Evolutionary conservation across 495 filamentous ascomycete species (phyloP), one percentile per base, ranked within the genome.

Genomic region (Lasiosphaeria hispida): DNA sequence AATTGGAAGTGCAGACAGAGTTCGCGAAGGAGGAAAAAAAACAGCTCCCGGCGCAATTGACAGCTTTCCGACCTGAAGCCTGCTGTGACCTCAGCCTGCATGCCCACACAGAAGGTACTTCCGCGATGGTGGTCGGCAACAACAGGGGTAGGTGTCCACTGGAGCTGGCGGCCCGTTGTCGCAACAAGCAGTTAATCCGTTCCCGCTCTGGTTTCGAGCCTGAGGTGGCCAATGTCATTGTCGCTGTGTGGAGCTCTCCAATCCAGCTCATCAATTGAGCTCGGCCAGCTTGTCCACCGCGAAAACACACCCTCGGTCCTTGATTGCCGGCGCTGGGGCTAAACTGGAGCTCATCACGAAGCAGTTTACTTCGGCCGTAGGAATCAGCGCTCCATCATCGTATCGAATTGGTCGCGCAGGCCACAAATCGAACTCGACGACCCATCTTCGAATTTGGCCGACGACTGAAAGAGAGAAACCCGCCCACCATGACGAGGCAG

Each of bases 401-500:
- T 19, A 15, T 14, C 34, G 34, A 23, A 45, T 23, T 23, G 30
- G 33, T 39, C 40, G 34, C 41, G 52, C 38, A 44, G 39, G 36
- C 44, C 19, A 38, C 40, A 23, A 14, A 30, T 37, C 42, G 14
- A 35, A 10, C 13, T 33, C 51, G 10, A 34, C 10, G 23, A 49
- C 10, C 13, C 19, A 30, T 33, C 15, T 17, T 15, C 52, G 8
- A 23, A 1, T 39, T 17, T 33, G 8, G 47, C 44, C 23, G 13
- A 35, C 10, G 17, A 30, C 11, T n/a, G 23, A 35, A 7, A 55
- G 44, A 48, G 14, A 36, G 10, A 44, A 50, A 18, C 39, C 30
- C 41, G 53, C 57, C 63, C 74, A 75, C 47, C 59, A 79, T 80
- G 55, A 71, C 76, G 50, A 64, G 67, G 58, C 71, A 72, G 64